phyloP scores from a whole-genome alignment of 148 eudicot genomes.

The Vaccinium darrowii region DNA sequence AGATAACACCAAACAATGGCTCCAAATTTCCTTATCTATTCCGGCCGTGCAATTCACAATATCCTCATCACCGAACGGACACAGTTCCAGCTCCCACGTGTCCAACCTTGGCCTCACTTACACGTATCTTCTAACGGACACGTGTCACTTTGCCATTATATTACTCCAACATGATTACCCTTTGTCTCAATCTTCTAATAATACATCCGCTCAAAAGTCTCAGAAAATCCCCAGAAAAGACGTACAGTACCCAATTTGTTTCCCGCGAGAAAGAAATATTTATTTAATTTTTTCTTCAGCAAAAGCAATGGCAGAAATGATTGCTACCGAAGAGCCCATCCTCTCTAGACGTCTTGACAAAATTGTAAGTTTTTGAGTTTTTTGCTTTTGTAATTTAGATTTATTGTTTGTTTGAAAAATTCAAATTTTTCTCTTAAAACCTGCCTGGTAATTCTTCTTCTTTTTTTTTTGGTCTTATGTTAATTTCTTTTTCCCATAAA shows the following conservation, averaged over 20 bases:
- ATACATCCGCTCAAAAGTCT: not conserved
- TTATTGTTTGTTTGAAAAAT: not conserved
- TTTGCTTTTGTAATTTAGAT: not conserved
- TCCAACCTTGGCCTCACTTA: not conserved
- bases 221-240: not conserved
- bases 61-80: not conserved
- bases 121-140: not conserved
- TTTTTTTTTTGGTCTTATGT: not conserved
- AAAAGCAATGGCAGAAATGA: conserved; percentile 16
- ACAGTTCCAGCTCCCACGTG: not conserved
- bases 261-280: not conserved
- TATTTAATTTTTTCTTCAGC: not conserved
- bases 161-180: not conserved
- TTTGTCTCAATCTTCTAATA: not conserved
- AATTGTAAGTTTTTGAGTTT: conserved; percentile 34
- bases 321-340: conserved; percentile 39
- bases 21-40: too few relatives aligned
- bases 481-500: not conserved
- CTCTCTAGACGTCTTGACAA: conserved; percentile 53
- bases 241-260: not conserved
- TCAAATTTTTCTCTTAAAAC: not conserved
- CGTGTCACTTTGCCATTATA: not conserved
- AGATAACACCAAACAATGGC: too few relatives aligned
- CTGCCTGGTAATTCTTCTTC: too few relatives aligned
- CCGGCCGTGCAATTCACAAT: not conserved